phyloP scores from a whole-genome alignment of 805 yeast genomes.

The Schizosaccharomyces cryophilus region DNA sequence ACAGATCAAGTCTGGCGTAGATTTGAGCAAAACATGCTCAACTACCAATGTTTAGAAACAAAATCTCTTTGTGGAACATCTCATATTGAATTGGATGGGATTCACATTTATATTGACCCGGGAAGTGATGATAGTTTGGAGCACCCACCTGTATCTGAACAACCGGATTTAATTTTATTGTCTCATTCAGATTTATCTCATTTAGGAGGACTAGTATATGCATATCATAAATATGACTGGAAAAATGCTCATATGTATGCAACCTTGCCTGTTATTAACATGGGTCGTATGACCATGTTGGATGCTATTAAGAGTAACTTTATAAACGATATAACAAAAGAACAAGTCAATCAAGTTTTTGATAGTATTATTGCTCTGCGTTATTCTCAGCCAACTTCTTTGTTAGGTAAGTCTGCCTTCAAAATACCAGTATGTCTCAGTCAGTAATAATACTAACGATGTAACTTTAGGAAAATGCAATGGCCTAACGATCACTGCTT shows the following conservation, averaged over 20 bases:
- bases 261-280: slow-evolving; percentile 67
- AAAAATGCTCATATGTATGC: slow-evolving; percentile 30
- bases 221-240: slow-evolving; percentile 5
- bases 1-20: neutral
- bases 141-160: neutral
- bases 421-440: too few relatives aligned
- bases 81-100: neutral
- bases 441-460: slow-evolving; percentile 4
- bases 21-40: slow-evolving; percentile 1
- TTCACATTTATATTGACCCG: slow-evolving; percentile 1
- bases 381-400: slow-evolving; percentile 47
- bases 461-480: neutral
- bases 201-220: slow-evolving; percentile 13
- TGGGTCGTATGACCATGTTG: slow-evolving; percentile 68
- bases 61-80: neutral
- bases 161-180: neutral
- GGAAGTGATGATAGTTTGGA: neutral
- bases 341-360: slow-evolving; percentile 59
- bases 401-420: slow-evolving; percentile 25
- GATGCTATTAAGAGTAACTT: slow-evolving; percentile 28
- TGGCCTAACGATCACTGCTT: slow-evolving; percentile 36
- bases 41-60: neutral
- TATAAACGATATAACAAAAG: slow-evolving; percentile 23
- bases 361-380: slow-evolving; percentile 47
- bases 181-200: slow-evolving; percentile 3